phyloP scores from a whole-genome alignment of 108 stramenopile genomes.

The Pseudonitzschia pungens region DNA sequence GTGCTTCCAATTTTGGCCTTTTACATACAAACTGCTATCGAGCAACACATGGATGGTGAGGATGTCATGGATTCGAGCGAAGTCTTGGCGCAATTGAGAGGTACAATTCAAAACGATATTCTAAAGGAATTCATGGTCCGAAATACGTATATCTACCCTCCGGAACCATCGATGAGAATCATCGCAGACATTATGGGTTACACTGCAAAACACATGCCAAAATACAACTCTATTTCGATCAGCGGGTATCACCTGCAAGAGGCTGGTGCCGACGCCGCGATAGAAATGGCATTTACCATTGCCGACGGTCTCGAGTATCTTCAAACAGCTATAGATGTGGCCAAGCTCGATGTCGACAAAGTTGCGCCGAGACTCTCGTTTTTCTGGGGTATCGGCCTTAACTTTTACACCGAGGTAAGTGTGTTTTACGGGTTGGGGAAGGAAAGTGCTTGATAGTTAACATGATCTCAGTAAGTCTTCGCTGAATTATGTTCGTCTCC shows the following conservation, averaged over 20 bases:
- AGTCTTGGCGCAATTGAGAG: slow-evolving; percentile 64
- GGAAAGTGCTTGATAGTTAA: not conserved
- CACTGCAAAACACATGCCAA: slow-evolving; percentile 93
- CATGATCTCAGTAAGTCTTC: not conserved
- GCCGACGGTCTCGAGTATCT: slow-evolving; percentile 96
- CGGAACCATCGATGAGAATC: slow-evolving; percentile 85
- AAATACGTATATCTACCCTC: slow-evolving; percentile 98
- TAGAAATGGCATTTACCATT: slow-evolving; percentile 97
- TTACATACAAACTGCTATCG: slow-evolving; percentile 93
- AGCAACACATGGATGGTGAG: slow-evolving; percentile 40
- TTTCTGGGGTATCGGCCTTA: slow-evolving; percentile 98
- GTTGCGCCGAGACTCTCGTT: slow-evolving; percentile 95
- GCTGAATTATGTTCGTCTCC: not conserved
- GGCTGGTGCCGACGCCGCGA: slow-evolving; percentile 94
- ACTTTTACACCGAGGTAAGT: slow-evolving; percentile 89
- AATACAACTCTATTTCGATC: slow-evolving; percentile 96
- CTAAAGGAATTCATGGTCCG: slow-evolving; percentile 98
- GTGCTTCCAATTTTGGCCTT: slow-evolving; percentile 93
- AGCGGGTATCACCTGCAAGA: slow-evolving; percentile 99
- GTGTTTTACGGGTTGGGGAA: not conserved
- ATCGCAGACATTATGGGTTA: slow-evolving; percentile 95
- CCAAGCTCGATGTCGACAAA: slow-evolving; percentile 91
- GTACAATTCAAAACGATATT: slow-evolving; percentile 99
- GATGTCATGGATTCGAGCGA: slow-evolving; percentile 40
- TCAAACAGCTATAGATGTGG: slow-evolving; percentile 78